Base-by-base conservation (phyloP, 257 asterid species). In the Solanum bulbocastanum region DNA sequence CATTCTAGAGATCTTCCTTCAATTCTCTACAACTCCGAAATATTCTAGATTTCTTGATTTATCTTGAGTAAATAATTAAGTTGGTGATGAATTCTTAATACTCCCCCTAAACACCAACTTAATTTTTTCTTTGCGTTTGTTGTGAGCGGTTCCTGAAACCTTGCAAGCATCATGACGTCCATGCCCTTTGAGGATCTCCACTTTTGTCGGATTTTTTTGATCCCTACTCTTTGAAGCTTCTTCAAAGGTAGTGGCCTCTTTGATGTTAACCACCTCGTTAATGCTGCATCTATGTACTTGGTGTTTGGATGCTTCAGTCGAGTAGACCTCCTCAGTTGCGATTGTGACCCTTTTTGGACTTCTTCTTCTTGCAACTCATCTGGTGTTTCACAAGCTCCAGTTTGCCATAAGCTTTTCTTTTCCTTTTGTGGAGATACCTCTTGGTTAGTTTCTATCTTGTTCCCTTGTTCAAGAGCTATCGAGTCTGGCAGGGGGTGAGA, bases 401-500 rank as follows among this genome's bases (percentile, higher is more conserved):
- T 8, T 39, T 39, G 35, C 9, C 10, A 39, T 3, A 39, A 39
- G 11, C 10, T 8, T 39, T 8, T 39, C 9, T 36, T 33, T 33
- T 39, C 3, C 9, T 39, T 39, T 39, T 39, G 42, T 39, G 42
- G 10, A 39, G 42, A 39, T 39, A 8, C 42, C 11, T 39, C 11
- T 11, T 39, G 11, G 42, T 39, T 39, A 39, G 10, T 39, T 39
- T 39, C 11, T 2, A 39, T 39, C 42, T 39, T 8, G 42, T 39
- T 39, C 42, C 42, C 42, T 8, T 8, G 42, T 39, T 39, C 42
- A 39, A 39, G 42, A 39, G 42, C 42, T 39, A 39, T 39, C 42
- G 10, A 39, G 42, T 39, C 11, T 9, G 42, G 11, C 42, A 39
- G 42, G 10, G 42, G n/a, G n/a, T 92, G 90, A 85, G 93, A 93